phyloP scores from a whole-genome alignment of 2,329 filamentous ascomycete genomes.

The Diaporthe australafricana region DNA sequence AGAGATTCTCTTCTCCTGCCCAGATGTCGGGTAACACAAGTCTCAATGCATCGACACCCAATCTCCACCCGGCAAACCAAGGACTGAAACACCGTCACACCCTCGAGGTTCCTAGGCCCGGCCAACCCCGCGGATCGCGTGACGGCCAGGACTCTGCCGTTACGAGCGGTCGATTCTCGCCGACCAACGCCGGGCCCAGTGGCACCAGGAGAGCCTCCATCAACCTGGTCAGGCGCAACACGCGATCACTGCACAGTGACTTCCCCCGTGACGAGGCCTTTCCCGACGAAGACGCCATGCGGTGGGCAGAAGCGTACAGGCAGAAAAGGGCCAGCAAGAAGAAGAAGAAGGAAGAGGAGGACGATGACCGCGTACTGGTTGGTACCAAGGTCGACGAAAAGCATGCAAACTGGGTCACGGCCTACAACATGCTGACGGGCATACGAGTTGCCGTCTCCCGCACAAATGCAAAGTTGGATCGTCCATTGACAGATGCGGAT shows the following conservation, averaged over 20 bases:
- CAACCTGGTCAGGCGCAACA: slow-evolving; percentile 82
- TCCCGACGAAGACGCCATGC: slow-evolving; percentile 88
- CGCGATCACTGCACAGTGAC: slow-evolving; percentile 88
- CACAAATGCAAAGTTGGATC: slow-evolving; percentile 96
- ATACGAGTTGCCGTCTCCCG: slow-evolving; percentile 97
- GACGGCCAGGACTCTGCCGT: slow-evolving; percentile 77
- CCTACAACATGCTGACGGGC: slow-evolving; percentile 99
- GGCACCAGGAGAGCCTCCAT: slow-evolving; percentile 83
- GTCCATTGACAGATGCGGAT: slow-evolving; percentile 88
- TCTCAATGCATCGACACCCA: slow-evolving; percentile 53
- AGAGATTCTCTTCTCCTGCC: slow-evolving; percentile 75
- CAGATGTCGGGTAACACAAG: slow-evolving; percentile 57
- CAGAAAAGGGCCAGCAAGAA: slow-evolving; percentile 92
- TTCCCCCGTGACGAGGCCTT: slow-evolving; percentile 83
- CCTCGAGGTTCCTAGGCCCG: slow-evolving; percentile 82
- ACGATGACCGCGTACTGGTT: slow-evolving; percentile 94
- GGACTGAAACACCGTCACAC: slow-evolving; percentile 86
- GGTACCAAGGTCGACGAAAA: slow-evolving; percentile 98
- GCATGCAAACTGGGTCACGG: slow-evolving; percentile 96
- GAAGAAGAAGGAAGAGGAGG: slow-evolving; percentile 84
- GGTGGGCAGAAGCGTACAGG: slow-evolving; percentile 93
- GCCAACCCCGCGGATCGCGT: slow-evolving; percentile 75
- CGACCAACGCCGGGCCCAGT: slow-evolving; percentile 62
- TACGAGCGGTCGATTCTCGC: slow-evolving; percentile 86
- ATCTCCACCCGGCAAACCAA: slow-evolving; percentile 65